Evolutionary conservation across 2,329 filamentous ascomycete genomes (phyloP).

Genomic region (Zarea fungicola): DNA sequence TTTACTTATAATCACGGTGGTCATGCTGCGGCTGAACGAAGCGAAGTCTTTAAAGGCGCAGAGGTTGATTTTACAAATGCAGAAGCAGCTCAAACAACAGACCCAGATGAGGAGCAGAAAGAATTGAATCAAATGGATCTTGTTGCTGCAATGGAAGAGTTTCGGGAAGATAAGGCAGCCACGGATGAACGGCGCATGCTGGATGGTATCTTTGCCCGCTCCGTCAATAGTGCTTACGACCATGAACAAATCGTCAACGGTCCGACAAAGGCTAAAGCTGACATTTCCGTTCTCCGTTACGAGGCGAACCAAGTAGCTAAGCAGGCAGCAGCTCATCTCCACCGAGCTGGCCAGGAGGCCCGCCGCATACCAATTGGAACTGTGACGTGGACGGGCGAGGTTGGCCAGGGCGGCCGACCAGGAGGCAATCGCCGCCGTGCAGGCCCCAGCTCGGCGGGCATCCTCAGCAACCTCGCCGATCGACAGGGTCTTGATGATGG

Average conservation of each 20-base stretch:
- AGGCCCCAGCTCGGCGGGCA: constrained; percentile 48
- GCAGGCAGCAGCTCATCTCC: constrained; percentile 70
- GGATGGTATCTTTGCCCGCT: constrained; percentile 80
- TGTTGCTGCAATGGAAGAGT: constrained; percentile 61
- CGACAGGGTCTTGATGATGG: constrained; percentile 47
- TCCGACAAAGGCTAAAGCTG: constrained; percentile 64
- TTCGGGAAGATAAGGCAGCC: constrained; percentile 47
- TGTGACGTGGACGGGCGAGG: constrained; percentile 88
- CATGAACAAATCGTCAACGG: constrained; percentile 88
- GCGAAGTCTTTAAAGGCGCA: constrained; percentile 80
- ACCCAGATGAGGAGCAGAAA: constrained; percentile 27
- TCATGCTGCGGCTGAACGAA: constrained; percentile 63
- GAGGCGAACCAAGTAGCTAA: constrained; percentile 78
- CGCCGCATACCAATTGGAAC: constrained; percentile 71
- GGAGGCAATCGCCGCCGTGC: constrained; percentile 47
- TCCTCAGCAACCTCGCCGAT: constrained; percentile 53
- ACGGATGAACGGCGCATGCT: constrained; percentile 72
- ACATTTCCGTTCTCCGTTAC: constrained; percentile 70
- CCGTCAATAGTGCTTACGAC: constrained; percentile 86
- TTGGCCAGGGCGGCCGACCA: constrained; percentile 71
- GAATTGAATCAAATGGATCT: constrained; percentile 52
- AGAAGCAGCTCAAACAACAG: constrained; percentile 8
- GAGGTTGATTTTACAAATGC: constrained; percentile 49
- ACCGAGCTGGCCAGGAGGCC: constrained; percentile 67
- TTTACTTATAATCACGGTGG: constrained; percentile 64